phyloP scores from a whole-genome alignment of 495 filamentous ascomycete genomes.

The Rusavskia elegans region DNA sequence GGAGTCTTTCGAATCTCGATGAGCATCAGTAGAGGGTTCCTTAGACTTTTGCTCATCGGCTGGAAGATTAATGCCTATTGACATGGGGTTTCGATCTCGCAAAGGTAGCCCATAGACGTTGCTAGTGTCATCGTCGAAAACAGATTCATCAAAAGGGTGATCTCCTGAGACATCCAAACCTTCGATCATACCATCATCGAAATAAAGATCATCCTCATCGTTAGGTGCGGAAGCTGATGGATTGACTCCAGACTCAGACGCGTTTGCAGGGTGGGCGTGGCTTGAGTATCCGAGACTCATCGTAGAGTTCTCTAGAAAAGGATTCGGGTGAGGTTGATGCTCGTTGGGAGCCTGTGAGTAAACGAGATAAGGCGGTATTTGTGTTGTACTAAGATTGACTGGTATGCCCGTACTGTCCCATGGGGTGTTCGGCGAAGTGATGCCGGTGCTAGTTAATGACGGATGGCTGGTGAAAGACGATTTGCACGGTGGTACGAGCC shows the following conservation, averaged over 20 bases:
- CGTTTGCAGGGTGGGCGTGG: slow-evolving; percentile 1
- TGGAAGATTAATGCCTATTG: slow-evolving; percentile 16
- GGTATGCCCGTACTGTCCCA: slow-evolving; percentile 31
- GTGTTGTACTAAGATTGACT: slow-evolving; percentile 26
- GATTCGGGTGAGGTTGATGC: no score
- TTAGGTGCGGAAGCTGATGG: slow-evolving; percentile 7
- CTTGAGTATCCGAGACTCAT: background rate
- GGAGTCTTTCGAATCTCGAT: background rate
- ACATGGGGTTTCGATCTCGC: slow-evolving; percentile 16
- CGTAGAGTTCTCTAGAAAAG: no score
- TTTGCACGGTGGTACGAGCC: slow-evolving; percentile 34
- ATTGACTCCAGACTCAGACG: background rate
- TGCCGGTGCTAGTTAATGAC: slow-evolving; percentile 26
- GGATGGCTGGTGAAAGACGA: slow-evolving; percentile 24
- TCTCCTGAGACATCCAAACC: slow-evolving; percentile 34
- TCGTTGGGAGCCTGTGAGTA: background rate
- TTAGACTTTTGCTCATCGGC: slow-evolving; percentile 11
- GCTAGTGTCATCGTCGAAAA: slow-evolving; percentile 53
- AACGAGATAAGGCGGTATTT: background rate
- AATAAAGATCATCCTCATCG: slow-evolving; percentile 65
- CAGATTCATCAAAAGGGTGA: slow-evolving; percentile 56
- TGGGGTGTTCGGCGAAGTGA: slow-evolving; percentile 30
- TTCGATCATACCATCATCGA: slow-evolving; percentile 62
- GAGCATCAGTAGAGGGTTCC: no score
- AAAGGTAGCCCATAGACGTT: slow-evolving; percentile 25